Base-by-base conservation (phyloP, 2,329 filamentous ascomycete genomes). In the Dichotomopilus funicola region DNA sequence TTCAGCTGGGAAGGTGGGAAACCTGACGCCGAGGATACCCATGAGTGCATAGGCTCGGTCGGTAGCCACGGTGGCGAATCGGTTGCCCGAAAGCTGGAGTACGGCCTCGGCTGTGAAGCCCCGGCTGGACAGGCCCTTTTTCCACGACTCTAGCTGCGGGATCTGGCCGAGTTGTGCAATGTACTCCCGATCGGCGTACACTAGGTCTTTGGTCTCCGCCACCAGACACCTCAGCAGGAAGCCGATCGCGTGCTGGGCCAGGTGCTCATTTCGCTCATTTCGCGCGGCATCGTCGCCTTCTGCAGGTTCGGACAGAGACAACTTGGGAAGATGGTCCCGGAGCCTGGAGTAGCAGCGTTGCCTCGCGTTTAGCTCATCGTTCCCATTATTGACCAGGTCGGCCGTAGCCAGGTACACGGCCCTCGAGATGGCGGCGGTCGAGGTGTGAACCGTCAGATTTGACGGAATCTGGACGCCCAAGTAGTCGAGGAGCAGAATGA, bases 21-120 rank as follows among this genome's bases (percentile, higher is more conserved):
- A 68, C 7, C 64, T 63, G 7, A 70, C 67, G 5, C 62, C 65
- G 8, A 68, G 59, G 45, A 70, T 61, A 8, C 68, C 68, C 67
- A 69, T 69, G n/a, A 69, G 55, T 7, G 66, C 66, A 46, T 69
- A 70, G 5, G 65, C 64, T n/a, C 58, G 49, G 54, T 68, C 67
- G 2, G 64, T 65, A 10, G 59, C 57, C 13, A 67, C 62, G 1
- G 66, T 67, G 6, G 63, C 64, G 31, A 61, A 47, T 19, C 67
- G 61, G 33, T 61, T 55, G 13, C 59, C 64, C 19, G 66, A 62
- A 2, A 67, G 61, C 6, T 61, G 58, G 55, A 69, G 61, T 12
- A 64, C 60, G 35, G 63, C 62, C 7, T 64, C 60, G 6, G 67
- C 63, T 40, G 67, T 56, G 56, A 64, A 65, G 0, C 59, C 64